A percentile compares a stretch with the other conserved stretches of the same genome.
Evolutionary conservation across 225 moss, liverwort and hornwort genomes (phyloP).

Genomic region (Anthoceros angustus): DNA sequence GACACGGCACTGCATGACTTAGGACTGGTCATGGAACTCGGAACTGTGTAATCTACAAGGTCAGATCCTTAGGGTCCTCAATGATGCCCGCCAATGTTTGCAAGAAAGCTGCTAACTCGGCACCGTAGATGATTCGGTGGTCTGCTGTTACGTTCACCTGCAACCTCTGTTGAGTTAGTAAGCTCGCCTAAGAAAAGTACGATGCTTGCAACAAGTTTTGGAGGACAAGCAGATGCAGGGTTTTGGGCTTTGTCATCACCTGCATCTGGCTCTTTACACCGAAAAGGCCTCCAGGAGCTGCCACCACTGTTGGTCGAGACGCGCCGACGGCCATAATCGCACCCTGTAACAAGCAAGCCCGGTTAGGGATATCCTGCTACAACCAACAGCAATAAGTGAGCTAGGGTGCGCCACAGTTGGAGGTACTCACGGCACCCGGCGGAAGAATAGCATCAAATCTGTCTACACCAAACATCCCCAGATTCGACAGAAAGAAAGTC

Average conservation of each 20-base stretch:
- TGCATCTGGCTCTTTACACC: constrained; percentile 92
- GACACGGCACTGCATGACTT: too few relatives aligned
- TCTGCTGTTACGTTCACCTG: constrained; percentile 98
- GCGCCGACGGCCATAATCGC: constrained; percentile 99
- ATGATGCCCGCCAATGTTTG: constrained; percentile 73
- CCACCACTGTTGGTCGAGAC: constrained; percentile 76
- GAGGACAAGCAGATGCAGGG: not conserved
- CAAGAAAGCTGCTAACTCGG: constrained; percentile 83
- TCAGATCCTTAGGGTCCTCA: constrained; percentile 84
- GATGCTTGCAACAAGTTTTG: not conserved
- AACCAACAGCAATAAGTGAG: not conserved
- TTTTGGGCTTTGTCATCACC: constrained; percentile 18
- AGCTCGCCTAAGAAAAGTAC: not conserved
- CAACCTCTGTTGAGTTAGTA: constrained; percentile 14
- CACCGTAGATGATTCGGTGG: constrained; percentile 89
- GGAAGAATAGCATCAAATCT: constrained; percentile 89
- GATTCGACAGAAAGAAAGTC: constrained; percentile 84
- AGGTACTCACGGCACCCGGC: constrained; percentile 52
- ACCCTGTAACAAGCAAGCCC: constrained; percentile 35
- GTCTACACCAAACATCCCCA: constrained; percentile 97
- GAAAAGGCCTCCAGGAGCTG: constrained; percentile 62
- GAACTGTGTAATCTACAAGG: constrained; percentile 31
- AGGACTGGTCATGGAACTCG: too few relatives aligned
- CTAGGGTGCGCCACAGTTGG: not conserved
- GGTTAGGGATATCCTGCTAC: constrained; percentile 6